These are phyloP conservation scores for Cryphonectria nitschkei DNA, from an alignment of 2,329 filamentous ascomycete species.

Conservation along the genomic window DNA sequence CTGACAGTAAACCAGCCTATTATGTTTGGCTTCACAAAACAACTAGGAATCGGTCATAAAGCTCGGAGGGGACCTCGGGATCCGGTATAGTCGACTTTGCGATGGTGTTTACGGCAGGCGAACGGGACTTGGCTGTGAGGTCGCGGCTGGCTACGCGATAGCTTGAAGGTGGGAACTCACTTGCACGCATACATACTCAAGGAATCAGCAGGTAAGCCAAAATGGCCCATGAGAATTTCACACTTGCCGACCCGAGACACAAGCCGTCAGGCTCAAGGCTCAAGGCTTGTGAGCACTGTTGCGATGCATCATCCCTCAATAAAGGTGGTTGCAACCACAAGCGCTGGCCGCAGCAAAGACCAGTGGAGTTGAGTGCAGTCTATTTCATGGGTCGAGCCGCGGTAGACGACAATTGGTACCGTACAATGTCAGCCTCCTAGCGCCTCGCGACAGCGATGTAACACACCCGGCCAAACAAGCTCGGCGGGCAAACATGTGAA, in stretches of 20 bases:
- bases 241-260: neutral
- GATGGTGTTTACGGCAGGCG: neutral
- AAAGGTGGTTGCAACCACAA: neutral
- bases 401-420: constrained; percentile 7
- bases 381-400: constrained; percentile 8
- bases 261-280: neutral
- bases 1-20: no score
- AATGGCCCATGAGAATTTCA: neutral
- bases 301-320: neutral
- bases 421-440: neutral
- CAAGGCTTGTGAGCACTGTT: neutral
- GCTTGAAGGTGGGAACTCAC: neutral
- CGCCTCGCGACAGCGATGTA: constrained; percentile 11
- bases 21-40: no score
- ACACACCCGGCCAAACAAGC: constrained; percentile 8
- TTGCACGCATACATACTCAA: neutral
- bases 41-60: no score
- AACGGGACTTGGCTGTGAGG: neutral
- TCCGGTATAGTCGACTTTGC: neutral
- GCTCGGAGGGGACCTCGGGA: no score
- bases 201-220: neutral
- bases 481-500: constrained; percentile 12
- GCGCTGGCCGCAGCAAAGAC: neutral
- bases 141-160: neutral
- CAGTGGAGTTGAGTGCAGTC: neutral